phyloP scores from a whole-genome alignment of 1,139 yeast species.

The Saccharomyces hybrid region DNA sequence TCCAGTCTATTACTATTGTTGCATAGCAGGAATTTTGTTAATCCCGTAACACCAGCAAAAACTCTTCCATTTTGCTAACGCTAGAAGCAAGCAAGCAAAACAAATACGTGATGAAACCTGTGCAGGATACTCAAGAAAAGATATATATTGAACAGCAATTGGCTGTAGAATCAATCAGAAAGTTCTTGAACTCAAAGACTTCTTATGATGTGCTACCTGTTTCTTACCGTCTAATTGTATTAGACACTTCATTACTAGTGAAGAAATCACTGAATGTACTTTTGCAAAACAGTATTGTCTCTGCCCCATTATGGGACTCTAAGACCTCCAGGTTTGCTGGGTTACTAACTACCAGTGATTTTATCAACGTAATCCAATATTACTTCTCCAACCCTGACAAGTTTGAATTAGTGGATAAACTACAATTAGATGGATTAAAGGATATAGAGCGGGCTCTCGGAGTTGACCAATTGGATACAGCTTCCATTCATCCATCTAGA shows the following conservation, averaged over 20 bases:
- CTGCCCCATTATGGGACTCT: slow-evolving; percentile 96
- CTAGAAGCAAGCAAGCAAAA: not conserved
- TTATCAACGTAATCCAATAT: slow-evolving; percentile 90
- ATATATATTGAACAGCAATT: slow-evolving; percentile 46
- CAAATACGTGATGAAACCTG: not conserved
- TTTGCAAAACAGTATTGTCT: slow-evolving; percentile 86
- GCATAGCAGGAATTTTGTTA: not conserved
- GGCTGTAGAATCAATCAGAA: slow-evolving; percentile 70
- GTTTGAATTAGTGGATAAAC: slow-evolving; percentile 78
- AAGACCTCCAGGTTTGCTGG: slow-evolving; percentile 90
- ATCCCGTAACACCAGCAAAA: not conserved
- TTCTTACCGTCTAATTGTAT: slow-evolving; percentile 82
- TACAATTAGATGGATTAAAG: slow-evolving; percentile 76
- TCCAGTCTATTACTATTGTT: not conserved
- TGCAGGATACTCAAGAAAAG: slow-evolving; percentile 19
- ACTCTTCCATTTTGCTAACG: not conserved
- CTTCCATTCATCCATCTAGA: slow-evolving; percentile 85
- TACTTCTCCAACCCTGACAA: slow-evolving; percentile 86
- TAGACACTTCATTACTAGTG: slow-evolving; percentile 84
- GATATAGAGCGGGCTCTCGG: slow-evolving; percentile 86
- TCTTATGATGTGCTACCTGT: slow-evolving; percentile 97
- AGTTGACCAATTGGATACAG: slow-evolving; percentile 80
- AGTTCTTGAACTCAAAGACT: slow-evolving; percentile 80
- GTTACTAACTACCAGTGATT: slow-evolving; percentile 82
- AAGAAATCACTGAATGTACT: slow-evolving; percentile 86